Evolutionary conservation across 345 rosid species (phyloP).

Genomic region (Boechera divaricarpa): DNA sequence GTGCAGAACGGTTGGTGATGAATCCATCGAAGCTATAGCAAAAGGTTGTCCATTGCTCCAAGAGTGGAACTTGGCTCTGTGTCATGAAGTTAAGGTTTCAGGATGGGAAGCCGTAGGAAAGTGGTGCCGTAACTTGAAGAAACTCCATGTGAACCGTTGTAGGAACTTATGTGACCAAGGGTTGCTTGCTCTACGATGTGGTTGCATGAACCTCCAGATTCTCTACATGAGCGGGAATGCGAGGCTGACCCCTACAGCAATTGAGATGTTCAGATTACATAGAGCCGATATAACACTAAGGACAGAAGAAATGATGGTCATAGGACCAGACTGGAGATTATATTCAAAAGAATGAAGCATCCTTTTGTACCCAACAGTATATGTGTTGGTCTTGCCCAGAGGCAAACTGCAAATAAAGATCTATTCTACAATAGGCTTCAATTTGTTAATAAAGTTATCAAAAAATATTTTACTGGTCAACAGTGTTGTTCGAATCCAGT

Average conservation of each 20-base stretch:
- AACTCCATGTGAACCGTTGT: constrained; percentile 75
- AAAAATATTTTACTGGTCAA: not conserved
- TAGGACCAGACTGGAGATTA: constrained; percentile 61
- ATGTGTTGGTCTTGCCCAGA: not conserved
- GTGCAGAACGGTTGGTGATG: constrained; percentile 70
- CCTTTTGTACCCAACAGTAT: too few relatives aligned
- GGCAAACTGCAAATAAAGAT: not conserved
- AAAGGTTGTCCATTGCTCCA: constrained; percentile 69
- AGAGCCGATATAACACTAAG: constrained; percentile 55
- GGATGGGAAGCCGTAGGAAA: constrained; percentile 72
- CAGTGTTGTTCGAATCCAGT: not conserved
- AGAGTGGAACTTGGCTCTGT: constrained; percentile 75
- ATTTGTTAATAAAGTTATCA: constrained; percentile 4
- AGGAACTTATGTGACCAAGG: constrained; percentile 64
- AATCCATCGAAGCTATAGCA: constrained; percentile 67
- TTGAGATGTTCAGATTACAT: constrained; percentile 59
- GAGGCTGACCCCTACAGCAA: constrained; percentile 44
- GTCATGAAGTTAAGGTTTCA: constrained; percentile 58
- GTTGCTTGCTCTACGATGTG: constrained; percentile 61
- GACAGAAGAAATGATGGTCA: constrained; percentile 54
- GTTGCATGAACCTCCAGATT: constrained; percentile 64
- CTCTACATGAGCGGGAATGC: constrained; percentile 52
- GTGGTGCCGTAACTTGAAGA: constrained; percentile 61
- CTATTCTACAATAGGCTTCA: constrained; percentile 2
- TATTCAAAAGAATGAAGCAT: constrained; percentile 25